Evolutionary conservation across 2,329 filamentous ascomycete genomes (phyloP).

Genomic region (Chrysoporthe cubensis): DNA sequence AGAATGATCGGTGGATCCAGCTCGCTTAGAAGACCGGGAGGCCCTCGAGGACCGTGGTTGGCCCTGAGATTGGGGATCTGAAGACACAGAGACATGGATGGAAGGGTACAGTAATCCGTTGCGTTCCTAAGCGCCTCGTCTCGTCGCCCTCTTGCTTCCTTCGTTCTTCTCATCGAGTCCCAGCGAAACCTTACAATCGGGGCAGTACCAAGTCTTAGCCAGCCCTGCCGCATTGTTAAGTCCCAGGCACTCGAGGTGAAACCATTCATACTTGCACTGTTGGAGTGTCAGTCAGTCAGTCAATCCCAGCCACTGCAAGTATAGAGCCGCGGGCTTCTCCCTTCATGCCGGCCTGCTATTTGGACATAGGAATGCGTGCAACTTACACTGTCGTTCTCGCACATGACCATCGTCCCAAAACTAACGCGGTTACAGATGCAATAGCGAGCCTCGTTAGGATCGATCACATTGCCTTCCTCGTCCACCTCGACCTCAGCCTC

Average conservation of each 20-base stretch:
- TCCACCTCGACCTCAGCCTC: slow-evolving; percentile 65
- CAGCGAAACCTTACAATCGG: slow-evolving; percentile 68
- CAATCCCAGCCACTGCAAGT: not conserved
- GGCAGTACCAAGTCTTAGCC: slow-evolving; percentile 84
- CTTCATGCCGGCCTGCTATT: not conserved
- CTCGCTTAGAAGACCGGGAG: not conserved
- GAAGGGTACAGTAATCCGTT: slow-evolving; percentile 7
- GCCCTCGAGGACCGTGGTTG: not conserved
- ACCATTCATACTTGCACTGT: slow-evolving; percentile 82
- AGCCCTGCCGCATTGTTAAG: slow-evolving; percentile 69
- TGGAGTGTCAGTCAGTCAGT: slow-evolving; percentile 35
- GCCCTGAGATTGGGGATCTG: not conserved
- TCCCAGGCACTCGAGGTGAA: slow-evolving; percentile 78
- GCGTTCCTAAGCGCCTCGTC: slow-evolving; percentile 48
- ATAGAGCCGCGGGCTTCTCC: not conserved
- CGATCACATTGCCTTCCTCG: slow-evolving; percentile 71
- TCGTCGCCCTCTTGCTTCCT: slow-evolving; percentile 54
- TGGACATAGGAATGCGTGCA: slow-evolving; percentile 29
- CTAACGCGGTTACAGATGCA: slow-evolving; percentile 80
- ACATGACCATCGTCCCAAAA: slow-evolving; percentile 82
- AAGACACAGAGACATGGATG: not conserved
- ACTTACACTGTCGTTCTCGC: slow-evolving; percentile 77
- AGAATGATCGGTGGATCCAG: not conserved
- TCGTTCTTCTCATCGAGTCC: slow-evolving; percentile 68
- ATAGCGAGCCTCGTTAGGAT: slow-evolving; percentile 76